Base-by-base conservation (phyloP, 2,329 filamentous ascomycete species). In the Fusarium keratoplasticum region DNA sequence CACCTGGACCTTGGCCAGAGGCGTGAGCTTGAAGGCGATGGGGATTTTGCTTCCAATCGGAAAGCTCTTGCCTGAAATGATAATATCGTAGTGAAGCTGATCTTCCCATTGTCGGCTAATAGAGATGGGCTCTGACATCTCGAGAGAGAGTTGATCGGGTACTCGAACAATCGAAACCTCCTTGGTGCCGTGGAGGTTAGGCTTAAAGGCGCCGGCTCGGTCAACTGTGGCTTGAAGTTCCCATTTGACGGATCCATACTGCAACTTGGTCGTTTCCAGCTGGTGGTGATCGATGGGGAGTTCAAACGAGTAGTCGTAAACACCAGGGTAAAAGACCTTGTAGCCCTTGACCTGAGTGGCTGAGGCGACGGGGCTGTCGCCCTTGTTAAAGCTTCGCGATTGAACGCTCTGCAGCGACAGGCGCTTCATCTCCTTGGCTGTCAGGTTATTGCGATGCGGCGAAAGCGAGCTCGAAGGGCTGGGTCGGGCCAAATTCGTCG, bases 21-120 rank as follows among this genome's bases (percentile, higher is more conserved):
- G 95, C 1, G 95, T 98, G 74, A 98, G 87, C 82, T 97, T 98
- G 86, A 98, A 97, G 2, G 95, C 95, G 68, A 98, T 96, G 1
- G 95, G 95, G 18, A 98, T 94, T 77, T 94, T 94, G 42, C 93
- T 90, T 18, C 95, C 95, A 22, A 98, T 89, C 0, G 95, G 94
- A 69, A 98, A 98, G 1, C 95, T 97, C 87, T 98, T 98, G 64
- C 95, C 95, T 2, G 95, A 98, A 64, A 98, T 97, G 80, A 98
- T 92, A 76, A 98, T 98, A 78, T 98, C 95, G 83, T 98, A 98
- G 79, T 97, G 95, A 35, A 98, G 86, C 79, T 98, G 95, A 76
- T 98, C 95, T 81, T 98, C 95, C 95, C 95, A 98, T 71, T 94
- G 95, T 22, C 95, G 89, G 73, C 94, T 96, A 79, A 98, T 98